A percentile compares a stretch with the other conserved stretches of the same genome.
phyloP scores from a whole-genome alignment of 164 flowering plant species.

The Pachysandra terminalis region DNA sequence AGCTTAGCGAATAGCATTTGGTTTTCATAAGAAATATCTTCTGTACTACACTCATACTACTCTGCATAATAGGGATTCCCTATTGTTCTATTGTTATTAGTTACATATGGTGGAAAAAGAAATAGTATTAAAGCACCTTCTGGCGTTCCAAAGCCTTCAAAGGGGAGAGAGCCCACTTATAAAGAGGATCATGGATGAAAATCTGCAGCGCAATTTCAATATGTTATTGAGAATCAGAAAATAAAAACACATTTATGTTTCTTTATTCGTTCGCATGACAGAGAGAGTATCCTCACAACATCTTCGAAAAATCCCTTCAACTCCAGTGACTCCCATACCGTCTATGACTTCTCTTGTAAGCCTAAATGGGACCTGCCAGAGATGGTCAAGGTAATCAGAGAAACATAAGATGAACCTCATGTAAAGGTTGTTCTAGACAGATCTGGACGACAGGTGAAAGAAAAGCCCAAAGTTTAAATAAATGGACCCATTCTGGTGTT shows the following conservation, averaged over 20 bases:
- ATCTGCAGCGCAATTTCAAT: conserved; percentile 50
- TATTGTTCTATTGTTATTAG: not conserved
- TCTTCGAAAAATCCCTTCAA: conserved; percentile 93
- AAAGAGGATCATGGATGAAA: conserved; percentile 95
- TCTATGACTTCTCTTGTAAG: conserved; percentile 95
- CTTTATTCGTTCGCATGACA: conserved; percentile 96
- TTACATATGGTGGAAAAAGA: not conserved
- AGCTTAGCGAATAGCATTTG: not conserved
- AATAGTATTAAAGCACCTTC: conserved; percentile 50
- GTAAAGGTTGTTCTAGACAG: not conserved
- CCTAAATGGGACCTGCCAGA: conserved; percentile 85
- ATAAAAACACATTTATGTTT: conserved; percentile 37
- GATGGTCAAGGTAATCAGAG: not conserved
- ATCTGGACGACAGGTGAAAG: not conserved
- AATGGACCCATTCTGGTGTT: conserved; percentile 90
- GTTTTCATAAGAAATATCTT: not conserved
- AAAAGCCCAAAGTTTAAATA: conserved; percentile 7
- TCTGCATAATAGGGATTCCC: not conserved
- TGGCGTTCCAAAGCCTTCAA: conserved; percentile 95
- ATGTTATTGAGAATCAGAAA: conserved; percentile 7
- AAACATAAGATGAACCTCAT: not conserved
- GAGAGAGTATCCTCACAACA: conserved; percentile 95
- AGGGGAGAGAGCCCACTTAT: conserved; percentile 98
- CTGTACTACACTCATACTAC: too few relatives aligned
- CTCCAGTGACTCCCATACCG: conserved; percentile 98